phyloP scores from a whole-genome alignment of 2,329 filamentous ascomycete species.

The Truncatella angustata region DNA sequence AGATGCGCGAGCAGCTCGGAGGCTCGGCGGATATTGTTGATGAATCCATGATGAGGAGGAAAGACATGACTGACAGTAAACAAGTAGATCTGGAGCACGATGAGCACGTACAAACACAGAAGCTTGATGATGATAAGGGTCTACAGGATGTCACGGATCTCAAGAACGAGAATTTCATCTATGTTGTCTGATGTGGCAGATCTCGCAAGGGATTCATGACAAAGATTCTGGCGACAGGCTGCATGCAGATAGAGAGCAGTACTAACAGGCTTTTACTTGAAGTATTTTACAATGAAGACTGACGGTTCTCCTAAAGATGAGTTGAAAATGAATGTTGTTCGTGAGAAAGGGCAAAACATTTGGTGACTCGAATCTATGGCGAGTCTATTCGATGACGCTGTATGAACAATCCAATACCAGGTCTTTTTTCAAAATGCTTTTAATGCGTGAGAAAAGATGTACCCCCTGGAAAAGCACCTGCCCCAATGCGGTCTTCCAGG shows the following conservation, averaged over 20 bases:
- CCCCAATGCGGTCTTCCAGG: too few relatives aligned
- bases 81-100: slow-evolving; percentile 28
- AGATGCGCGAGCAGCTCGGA: slow-evolving; percentile 42
- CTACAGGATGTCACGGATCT: slow-evolving; percentile 62
- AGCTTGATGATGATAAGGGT: slow-evolving; percentile 41
- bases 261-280: too few relatives aligned
- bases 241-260: not conserved
- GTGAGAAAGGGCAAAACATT: too few relatives aligned
- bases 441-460: too few relatives aligned
- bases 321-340: too few relatives aligned
- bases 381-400: too few relatives aligned
- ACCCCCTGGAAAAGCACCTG: too few relatives aligned
- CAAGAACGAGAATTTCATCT: slow-evolving; percentile 68
- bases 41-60: slow-evolving; percentile 28
- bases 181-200: slow-evolving; percentile 14
- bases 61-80: slow-evolving; percentile 31
- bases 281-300: too few relatives aligned
- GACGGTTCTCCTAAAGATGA: too few relatives aligned
- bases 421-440: too few relatives aligned
- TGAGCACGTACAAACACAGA: slow-evolving; percentile 25
- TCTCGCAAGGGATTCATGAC: not conserved
- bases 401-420: too few relatives aligned
- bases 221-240: not conserved
- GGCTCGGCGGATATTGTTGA: slow-evolving; percentile 51
- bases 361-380: too few relatives aligned